Base-by-base conservation (phyloP, 2,329 filamentous ascomycete species). In the Diplodia intermedia region DNA sequence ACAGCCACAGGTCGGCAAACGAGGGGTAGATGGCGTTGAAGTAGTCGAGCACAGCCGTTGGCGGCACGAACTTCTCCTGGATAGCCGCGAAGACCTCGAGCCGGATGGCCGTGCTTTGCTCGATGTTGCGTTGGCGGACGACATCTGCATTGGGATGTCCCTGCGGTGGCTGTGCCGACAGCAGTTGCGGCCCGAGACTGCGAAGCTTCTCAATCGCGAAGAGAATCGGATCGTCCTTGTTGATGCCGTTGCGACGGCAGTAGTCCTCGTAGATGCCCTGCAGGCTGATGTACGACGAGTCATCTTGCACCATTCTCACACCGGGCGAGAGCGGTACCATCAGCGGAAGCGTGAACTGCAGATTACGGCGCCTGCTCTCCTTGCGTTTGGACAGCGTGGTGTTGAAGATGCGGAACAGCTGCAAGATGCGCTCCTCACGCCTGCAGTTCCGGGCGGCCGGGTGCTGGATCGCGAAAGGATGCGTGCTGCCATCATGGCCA, bases 401-500 rank as follows among this genome's bases (percentile, higher is more conserved):
- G 80, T 99, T 99, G 81, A 99, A 94, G 74, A 97, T 96, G 54
- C 96, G 88, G 89, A 99, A 99, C 14, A 99, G 86, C 79, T 99
- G 95, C 71, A 97, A 80, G 68, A 98, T 97, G 33, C 95, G 88
- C 81, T 99, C 96, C 78, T 99, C 96, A 66, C 96, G 88, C 69
- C 95, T 88, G 75, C 94, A 97, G 78, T 97, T 94, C 68, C 95
- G 86, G 3, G 94, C 93, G 1, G 95, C 94, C 4, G 95, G 96
- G 78, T 98, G 94, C 77, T 99, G 96, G 43, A 99, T 93, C 3
- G 94, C 94, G 81, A 97, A 99, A 8, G 93, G 88, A 83, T 99
- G 95, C n/a, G 97, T 84, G 76, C 94, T 98, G 72, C 96, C 95
- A 80, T 99, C 96, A 76, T 98, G 94, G 18, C 95, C 96, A 71